Evolutionary conservation across 352 stramenopile species (phyloP), one percentile per base, ranked within the genome.

Genomic region (Pythium rishiriense): DNA sequence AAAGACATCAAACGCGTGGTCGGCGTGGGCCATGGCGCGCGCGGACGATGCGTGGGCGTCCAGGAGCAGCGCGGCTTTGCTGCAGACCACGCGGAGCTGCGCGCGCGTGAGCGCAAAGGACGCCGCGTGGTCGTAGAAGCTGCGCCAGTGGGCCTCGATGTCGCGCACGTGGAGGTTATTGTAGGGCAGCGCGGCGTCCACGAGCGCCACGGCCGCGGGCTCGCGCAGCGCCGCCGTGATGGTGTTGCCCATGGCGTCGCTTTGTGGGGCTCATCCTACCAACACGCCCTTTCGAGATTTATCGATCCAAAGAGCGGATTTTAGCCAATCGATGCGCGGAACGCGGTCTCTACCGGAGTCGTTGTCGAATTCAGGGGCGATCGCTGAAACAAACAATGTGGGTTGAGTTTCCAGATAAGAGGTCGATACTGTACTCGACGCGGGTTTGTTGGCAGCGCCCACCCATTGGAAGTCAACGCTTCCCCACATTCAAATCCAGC

Each of bases 131-230:
- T 93, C 83, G 64, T 91, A 96, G 68, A 96, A 96, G 54, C 71
- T 86, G 37, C 82, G 82, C 87, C 87, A 96, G 58, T 90, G 87
- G 45, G 72, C 73, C 65, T 96, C 85, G n/a, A 96, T 77, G 60
- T 89, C 82, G 21, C 64, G 64, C 22, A 91, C 66, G 6, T 70
- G 71, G 31, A 96, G 76, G 61, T 91, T 87, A 57, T 93, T 84
- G 53, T 87, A 96, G 17, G 87, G 81, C 10, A 85, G 37, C 51
- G 93, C 80, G 31, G 69, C 83, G 15, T 91, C 78, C 26, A 64
- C 74, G 42, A 93, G 73, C 39, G 41, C 68, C n/a, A 86, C 76
- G 0, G 64, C 57, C 33, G 69, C 64, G 1, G 52, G 79, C 48
- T 88, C 75, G 41, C 70, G 79, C 46, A 89, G 61, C 49, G 78